Evolutionary conservation across 108 stramenopile species (phyloP).

Genomic region (Skeletonema potamos): DNA sequence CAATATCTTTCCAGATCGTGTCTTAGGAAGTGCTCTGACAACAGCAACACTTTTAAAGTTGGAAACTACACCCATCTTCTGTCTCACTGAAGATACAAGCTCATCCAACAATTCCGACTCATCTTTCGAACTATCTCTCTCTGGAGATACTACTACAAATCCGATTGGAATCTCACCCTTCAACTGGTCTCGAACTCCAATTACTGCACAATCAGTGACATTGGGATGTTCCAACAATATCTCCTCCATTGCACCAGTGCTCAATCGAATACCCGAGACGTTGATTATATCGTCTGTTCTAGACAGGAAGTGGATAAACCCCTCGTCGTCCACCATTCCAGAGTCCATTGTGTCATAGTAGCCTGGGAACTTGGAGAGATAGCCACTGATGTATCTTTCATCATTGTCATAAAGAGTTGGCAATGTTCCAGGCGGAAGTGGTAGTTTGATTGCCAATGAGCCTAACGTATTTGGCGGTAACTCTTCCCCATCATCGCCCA

Average conservation of each 20-base stretch:
- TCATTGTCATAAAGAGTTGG: conserved; percentile 64
- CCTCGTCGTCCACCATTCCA: conserved; percentile 69
- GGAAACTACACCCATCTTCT: conserved; percentile 69
- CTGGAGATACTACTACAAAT: conserved; percentile 53
- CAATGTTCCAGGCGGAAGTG: conserved; percentile 77
- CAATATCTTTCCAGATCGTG: conserved; percentile 74
- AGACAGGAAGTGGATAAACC: conserved; percentile 75
- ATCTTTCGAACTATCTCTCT: conserved; percentile 14
- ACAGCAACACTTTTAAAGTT: conserved; percentile 56
- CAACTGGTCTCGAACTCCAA: conserved; percentile 61
- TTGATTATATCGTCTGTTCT: conserved; percentile 80
- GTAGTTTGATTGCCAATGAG: conserved; percentile 62
- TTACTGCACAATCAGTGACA: conserved; percentile 73
- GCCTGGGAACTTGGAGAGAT: conserved; percentile 61
- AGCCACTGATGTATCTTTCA: conserved; percentile 51
- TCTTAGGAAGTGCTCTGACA: conserved; percentile 74
- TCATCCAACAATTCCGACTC: conserved; percentile 39
- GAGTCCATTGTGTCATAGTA: conserved; percentile 76
- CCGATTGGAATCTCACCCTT: conserved; percentile 77
- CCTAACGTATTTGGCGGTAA: conserved; percentile 46
- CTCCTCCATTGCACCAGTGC: conserved; percentile 75
- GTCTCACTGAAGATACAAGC: conserved; percentile 55
- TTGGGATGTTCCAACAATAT: conserved; percentile 55
- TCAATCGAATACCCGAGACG: conserved; percentile 70
- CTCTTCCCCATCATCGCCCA: conserved; percentile 47